Conservation (phyloP, 495 filamentous ascomycete species). For the Neohortaea acidophila region DNA sequence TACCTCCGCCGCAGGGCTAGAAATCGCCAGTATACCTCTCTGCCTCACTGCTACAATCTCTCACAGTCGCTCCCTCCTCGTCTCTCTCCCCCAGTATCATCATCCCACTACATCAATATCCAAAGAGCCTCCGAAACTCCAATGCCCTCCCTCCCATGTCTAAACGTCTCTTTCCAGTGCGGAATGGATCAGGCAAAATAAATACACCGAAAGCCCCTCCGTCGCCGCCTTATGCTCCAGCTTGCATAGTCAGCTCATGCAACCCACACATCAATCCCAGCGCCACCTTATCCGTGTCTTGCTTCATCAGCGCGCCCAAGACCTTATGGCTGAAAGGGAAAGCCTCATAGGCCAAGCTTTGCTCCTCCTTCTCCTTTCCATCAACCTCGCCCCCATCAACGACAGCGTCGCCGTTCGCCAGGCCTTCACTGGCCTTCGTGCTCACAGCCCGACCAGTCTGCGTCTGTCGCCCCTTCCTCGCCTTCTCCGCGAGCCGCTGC, state of each 20-base stretch:
- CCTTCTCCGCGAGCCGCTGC: constrained; percentile 39
- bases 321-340: constrained; percentile 25
- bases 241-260: constrained; percentile 18
- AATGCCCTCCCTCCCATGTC: no score
- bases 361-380: neutral
- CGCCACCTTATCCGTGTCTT: constrained; percentile 20
- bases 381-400: constrained; percentile 7
- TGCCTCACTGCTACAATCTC: no score
- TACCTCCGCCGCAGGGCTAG: no score
- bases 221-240: neutral
- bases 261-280: constrained; percentile 22
- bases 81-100: no score
- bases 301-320: constrained; percentile 21
- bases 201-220: no score
- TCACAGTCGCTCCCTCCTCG: no score
- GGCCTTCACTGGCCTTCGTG: neutral
- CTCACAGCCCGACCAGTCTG: neutral
- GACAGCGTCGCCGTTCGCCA: neutral
- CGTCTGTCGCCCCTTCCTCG: no score
- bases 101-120: no score
- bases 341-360: constrained; percentile 17
- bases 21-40: no score
- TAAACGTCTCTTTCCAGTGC: no score
- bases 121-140: no score
- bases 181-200: no score